Evolutionary conservation across 2,329 filamentous ascomycete species (phyloP).

Genomic region (Aspergillus oerlinghausenensis): DNA sequence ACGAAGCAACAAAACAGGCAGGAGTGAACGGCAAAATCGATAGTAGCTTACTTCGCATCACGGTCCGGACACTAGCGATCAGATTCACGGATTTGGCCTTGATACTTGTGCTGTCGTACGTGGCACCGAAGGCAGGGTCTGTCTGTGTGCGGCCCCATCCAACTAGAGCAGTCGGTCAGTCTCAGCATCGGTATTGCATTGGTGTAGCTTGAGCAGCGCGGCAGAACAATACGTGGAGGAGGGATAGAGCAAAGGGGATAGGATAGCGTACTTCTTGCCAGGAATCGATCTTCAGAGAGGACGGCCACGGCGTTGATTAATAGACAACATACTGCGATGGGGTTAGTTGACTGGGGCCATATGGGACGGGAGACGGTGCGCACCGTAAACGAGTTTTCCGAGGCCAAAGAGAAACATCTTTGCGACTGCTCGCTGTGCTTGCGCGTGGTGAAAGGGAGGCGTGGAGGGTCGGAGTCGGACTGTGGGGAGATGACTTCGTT

Average conservation of each 20-base stretch:
- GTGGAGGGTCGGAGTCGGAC: neutral
- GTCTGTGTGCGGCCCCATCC: constrained; percentile 63
- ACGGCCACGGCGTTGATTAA: constrained; percentile 91
- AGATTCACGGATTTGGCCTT: constrained; percentile 85
- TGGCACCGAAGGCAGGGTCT: constrained; percentile 74
- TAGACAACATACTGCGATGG: constrained; percentile 65
- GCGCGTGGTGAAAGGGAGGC: neutral
- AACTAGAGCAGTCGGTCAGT: constrained; percentile 49
- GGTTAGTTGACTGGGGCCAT: neutral
- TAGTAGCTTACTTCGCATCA: constrained; percentile 72
- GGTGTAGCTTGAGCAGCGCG: neutral
- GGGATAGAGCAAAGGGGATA: neutral
- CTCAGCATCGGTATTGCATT: neutral
- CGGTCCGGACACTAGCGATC: constrained; percentile 81
- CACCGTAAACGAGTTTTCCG: constrained; percentile 70
- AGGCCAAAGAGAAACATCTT: constrained; percentile 68
- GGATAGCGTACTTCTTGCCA: constrained; percentile 62
- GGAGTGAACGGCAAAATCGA: constrained; percentile 30
- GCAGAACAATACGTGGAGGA: neutral
- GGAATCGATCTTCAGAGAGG: constrained; percentile 91
- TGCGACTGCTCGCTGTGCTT: constrained; percentile 12
- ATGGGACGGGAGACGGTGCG: constrained; percentile 9
- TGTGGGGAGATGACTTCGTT: constrained; percentile 12
- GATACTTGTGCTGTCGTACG: constrained; percentile 68
- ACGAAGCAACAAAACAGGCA: neutral